Evolutionary conservation across 306 rosid species (phyloP), one percentile per base, ranked within the genome.

Genomic region (Quercus variabilis): DNA sequence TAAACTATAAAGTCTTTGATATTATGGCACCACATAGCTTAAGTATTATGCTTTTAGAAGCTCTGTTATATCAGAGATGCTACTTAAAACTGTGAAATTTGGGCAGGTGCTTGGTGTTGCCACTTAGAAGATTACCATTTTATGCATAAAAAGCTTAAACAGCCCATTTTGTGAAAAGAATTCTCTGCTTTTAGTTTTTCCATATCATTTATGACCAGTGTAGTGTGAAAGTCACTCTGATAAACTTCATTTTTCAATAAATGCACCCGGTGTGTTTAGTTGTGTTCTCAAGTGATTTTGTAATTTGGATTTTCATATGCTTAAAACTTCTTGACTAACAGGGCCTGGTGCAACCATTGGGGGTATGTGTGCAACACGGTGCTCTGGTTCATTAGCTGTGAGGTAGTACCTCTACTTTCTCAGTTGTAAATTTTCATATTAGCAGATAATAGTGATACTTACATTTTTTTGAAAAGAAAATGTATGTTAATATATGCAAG

Each of bases 341-440:
- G 99, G 99, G 76, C 99, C 99, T 80, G 99, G 99, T 75, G 99
- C 99, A 81, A 92, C 97, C 83, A 94, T 94, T 62, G 99, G 99
- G 54, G 99, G 99, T 75, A 94, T 94, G 99, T 94, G 99, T 81
- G 97, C 99, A 69, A 94, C 99, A 65, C 97, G 99, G 73, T 94
- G 99, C 84, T 94, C 99, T 68, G 99, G 99, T 73, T 94, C 99
- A 1, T 88, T 94, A 84, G 99, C 99, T 81, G 96, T 91, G 73
- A 94, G 97, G 98, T 94, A 84, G 76, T 75, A 69, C 38, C 77
- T 71, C 54, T 86, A 63, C 59, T 79, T 71, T 74, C 7, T 82
- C 55, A 58, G 5, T 13, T 30, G 13, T 62, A 5, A 13, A 10
- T 75, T 78, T 73, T 73, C 33, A 69, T 65, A 73, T 41, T 70